phyloP scores from a whole-genome alignment of 768 basidiomycete genomes.

The Naganishia antarctica region DNA sequence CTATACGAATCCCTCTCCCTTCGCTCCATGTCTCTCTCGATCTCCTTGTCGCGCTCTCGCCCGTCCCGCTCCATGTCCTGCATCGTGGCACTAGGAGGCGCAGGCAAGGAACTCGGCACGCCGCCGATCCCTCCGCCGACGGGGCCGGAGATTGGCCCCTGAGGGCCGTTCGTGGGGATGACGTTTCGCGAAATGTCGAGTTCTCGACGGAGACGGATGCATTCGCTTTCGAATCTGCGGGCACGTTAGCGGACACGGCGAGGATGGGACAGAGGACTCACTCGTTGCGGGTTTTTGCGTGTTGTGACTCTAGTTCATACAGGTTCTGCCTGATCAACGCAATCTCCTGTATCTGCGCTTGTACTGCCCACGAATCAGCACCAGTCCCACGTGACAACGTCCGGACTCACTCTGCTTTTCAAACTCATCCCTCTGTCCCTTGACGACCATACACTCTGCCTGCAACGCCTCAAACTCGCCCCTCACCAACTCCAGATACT shows the following conservation, averaged over 20 bases:
- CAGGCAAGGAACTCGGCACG: constrained; percentile 31
- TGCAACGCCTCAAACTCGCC: constrained; percentile 76
- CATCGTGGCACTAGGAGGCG: constrained; percentile 32
- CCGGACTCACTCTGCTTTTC: constrained; percentile 71
- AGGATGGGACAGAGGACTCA: constrained; percentile 28
- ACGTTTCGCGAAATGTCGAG: constrained; percentile 53
- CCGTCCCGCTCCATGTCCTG: constrained; percentile 25
- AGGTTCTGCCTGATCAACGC: constrained; percentile 82
- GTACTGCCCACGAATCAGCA: constrained; percentile 38
- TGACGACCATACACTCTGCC: constrained; percentile 62
- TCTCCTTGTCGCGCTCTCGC: constrained; percentile 52
- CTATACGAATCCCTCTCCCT: constrained; percentile 32
- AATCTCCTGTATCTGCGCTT: constrained; percentile 76
- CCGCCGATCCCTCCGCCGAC: constrained; percentile 30
- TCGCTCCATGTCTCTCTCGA: constrained; percentile 13
- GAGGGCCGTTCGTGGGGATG: constrained; percentile 30
- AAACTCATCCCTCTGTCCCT: constrained; percentile 79
- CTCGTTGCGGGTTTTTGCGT: constrained; percentile 75
- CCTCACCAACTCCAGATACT: constrained; percentile 73
- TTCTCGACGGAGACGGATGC: constrained; percentile 66
- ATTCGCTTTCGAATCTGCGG: constrained; percentile 69
- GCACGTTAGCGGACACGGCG: neutral
- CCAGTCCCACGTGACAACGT: neutral
- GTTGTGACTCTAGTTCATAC: constrained; percentile 85
- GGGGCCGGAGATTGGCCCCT: constrained; percentile 44